Evolutionary conservation across 495 filamentous ascomycete genomes (phyloP).

Genomic region (Corynascus novoguineensis): DNA sequence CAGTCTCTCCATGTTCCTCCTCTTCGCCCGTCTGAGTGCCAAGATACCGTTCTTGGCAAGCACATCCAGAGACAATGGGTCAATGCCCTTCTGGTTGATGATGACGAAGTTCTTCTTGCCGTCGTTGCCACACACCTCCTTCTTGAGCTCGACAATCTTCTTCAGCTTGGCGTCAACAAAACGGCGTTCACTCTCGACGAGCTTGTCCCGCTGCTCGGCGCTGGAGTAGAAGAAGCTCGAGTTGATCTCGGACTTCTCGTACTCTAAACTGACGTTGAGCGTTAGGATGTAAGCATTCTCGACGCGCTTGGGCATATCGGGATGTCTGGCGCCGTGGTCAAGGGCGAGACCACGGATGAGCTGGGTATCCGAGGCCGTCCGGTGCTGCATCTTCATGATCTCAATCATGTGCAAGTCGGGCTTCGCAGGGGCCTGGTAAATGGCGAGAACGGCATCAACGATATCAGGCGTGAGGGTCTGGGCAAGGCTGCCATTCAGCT

Average conservation of each 20-base stretch:
- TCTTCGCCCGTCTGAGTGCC: constrained; percentile 87
- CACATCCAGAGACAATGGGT: constrained; percentile 90
- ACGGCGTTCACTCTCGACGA: constrained; percentile 92
- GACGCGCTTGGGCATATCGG: constrained; percentile 94
- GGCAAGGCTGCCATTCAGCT: constrained; percentile 81
- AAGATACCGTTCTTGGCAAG: constrained; percentile 96
- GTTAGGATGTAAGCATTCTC: constrained; percentile 94
- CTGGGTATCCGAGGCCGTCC: constrained; percentile 90
- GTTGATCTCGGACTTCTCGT: constrained; percentile 99
- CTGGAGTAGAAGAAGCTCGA: constrained; percentile 98
- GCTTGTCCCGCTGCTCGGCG: constrained; percentile 91
- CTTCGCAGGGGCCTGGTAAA: constrained; percentile 83
- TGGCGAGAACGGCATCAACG: constrained; percentile 90
- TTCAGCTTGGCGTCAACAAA: constrained; percentile 96
- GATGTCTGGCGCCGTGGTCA: constrained; percentile 93
- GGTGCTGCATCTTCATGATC: constrained; percentile 99
- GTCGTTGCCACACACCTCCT: constrained; percentile 92
- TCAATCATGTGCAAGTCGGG: constrained; percentile 99
- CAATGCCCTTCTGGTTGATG: constrained; percentile 99
- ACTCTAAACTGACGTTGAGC: constrained; percentile 94
- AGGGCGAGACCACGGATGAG: constrained; percentile 88
- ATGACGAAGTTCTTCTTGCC: constrained; percentile 94
- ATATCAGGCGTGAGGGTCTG: constrained; percentile 89
- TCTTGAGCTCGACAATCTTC: constrained; percentile 98
- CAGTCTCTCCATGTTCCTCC: constrained; percentile 96